Conservation (phyloP, 371 early-diverging fungal genomes). For the Rhizomucor pusillus region DNA sequence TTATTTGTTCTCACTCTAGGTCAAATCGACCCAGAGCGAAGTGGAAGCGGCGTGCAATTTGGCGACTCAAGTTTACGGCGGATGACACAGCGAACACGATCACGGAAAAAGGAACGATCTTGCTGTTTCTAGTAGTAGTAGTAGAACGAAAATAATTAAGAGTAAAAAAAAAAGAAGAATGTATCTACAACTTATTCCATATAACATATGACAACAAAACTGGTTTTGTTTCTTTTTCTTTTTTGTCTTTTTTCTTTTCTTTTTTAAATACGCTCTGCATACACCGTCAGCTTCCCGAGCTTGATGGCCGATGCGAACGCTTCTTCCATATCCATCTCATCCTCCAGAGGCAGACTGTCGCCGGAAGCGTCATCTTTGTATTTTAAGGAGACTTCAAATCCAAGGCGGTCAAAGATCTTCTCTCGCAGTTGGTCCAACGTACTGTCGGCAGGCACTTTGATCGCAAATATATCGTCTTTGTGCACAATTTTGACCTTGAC, state of each 20-base stretch:
- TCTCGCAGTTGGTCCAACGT: slow-evolving; percentile 52
- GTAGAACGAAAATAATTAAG: no score
- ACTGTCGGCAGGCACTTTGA: slow-evolving; percentile 62
- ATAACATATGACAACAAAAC: no score
- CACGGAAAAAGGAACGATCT: slow-evolving; percentile 49
- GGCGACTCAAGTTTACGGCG: slow-evolving; percentile 60
- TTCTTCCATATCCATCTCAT: slow-evolving; percentile 30
- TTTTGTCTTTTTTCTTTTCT: no score
- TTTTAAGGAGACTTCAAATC: slow-evolving; percentile 28
- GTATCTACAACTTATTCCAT: no score
- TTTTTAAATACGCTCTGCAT: slow-evolving; percentile 22
- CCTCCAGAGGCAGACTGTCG: slow-evolving; percentile 21
- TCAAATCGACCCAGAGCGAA: slow-evolving; percentile 62
- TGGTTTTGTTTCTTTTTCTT: no score
- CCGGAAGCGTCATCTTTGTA: slow-evolving; percentile 30
- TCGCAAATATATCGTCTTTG: slow-evolving; percentile 72
- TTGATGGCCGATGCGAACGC: slow-evolving; percentile 35
- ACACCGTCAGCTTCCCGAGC: slow-evolving; percentile 46
- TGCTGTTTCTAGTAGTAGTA: slow-evolving; percentile 43
- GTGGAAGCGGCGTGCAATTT: slow-evolving; percentile 63
- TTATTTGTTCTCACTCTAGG: slow-evolving; percentile 13
- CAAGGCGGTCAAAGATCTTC: slow-evolving; percentile 61
- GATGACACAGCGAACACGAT: slow-evolving; percentile 60
- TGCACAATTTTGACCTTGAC: slow-evolving; percentile 73
- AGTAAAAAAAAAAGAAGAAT: no score